Conservation (phyloP, 768 basidiomycete species). For the Calocera viscosa region DNA sequence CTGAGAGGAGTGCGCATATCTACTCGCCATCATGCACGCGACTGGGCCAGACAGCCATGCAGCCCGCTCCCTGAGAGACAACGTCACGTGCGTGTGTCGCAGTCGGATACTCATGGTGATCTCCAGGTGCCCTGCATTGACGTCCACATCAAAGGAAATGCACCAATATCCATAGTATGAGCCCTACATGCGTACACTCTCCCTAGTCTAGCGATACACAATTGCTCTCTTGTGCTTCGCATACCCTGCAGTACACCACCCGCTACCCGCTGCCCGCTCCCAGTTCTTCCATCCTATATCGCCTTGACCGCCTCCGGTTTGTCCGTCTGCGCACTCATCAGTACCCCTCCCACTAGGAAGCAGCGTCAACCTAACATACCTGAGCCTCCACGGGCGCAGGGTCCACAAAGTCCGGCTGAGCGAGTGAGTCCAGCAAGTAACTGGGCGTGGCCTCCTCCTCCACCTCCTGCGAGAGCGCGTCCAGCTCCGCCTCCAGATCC, state of each 20-base stretch:
- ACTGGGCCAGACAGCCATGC: no score
- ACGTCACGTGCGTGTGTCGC: no score
- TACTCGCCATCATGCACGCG: no score
- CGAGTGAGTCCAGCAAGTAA: constrained; percentile 76
- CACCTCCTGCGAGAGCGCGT: constrained; percentile 75
- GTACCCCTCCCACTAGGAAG: neutral
- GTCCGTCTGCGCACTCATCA: neutral
- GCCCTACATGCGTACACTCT: no score
- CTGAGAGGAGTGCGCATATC: no score
- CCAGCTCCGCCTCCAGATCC: constrained; percentile 96
- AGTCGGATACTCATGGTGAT: no score
- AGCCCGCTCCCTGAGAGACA: no score
- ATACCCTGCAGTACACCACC: neutral
- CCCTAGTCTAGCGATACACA: no score
- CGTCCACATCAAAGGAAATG: no score
- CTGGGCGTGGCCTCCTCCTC: constrained; percentile 83
- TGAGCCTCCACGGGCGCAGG: constrained; percentile 58
- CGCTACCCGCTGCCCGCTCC: no score
- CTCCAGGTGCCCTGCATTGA: no score
- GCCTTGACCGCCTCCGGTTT: neutral
- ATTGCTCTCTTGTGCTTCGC: neutral
- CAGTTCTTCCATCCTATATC: neutral
- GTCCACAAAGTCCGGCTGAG: constrained; percentile 86
- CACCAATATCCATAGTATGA: no score
- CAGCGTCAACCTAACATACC: neutral